Conservation (phyloP, 768 basidiomycete species). For the Kwoniella dejecticola region DNA sequence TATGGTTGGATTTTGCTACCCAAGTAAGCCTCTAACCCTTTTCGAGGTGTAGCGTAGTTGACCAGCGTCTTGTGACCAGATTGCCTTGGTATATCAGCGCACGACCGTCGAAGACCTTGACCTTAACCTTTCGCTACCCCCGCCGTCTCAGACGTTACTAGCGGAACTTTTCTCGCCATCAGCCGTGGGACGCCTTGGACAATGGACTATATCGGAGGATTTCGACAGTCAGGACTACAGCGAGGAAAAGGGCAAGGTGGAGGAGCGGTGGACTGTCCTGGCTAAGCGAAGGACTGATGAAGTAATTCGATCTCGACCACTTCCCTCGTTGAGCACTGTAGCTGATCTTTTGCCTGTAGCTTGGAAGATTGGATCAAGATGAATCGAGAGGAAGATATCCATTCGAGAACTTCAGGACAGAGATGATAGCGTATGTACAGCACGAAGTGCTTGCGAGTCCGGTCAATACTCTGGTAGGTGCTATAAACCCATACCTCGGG, state of each 20-base stretch:
- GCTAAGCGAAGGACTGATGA: slow-evolving; percentile 22
- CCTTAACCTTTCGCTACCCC: slow-evolving; percentile 16
- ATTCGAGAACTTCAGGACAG: slow-evolving; percentile 21
- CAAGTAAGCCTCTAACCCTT: slow-evolving; percentile 28
- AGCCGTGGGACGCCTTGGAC: slow-evolving; percentile 31
- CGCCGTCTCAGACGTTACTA: slow-evolving; percentile 8
- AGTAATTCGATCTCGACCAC: slow-evolving; percentile 10
- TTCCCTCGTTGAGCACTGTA: too few relatives aligned
- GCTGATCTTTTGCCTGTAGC: background rate
- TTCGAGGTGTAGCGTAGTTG: background rate
- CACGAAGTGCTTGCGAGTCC: slow-evolving; percentile 21
- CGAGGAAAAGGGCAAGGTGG: slow-evolving; percentile 13
- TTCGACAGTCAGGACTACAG: slow-evolving; percentile 6
- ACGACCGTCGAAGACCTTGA: slow-evolving; percentile 10
- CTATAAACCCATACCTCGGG: background rate
- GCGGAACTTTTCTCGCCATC: slow-evolving; percentile 36
- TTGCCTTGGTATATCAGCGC: slow-evolving; percentile 21
- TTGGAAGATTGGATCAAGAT: slow-evolving; percentile 1
- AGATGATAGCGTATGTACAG: slow-evolving; percentile 30
- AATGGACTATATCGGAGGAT: slow-evolving; percentile 30
- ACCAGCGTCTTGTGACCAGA: slow-evolving; percentile 20
- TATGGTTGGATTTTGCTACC: slow-evolving; percentile 48
- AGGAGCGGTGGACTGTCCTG: slow-evolving; percentile 23
- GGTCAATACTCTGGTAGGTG: slow-evolving; percentile 6
- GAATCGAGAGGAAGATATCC: slow-evolving; percentile 16